Evolutionary conservation across 2,329 filamentous ascomycete species (phyloP).

Genomic region (Microdochium paspali): DNA sequence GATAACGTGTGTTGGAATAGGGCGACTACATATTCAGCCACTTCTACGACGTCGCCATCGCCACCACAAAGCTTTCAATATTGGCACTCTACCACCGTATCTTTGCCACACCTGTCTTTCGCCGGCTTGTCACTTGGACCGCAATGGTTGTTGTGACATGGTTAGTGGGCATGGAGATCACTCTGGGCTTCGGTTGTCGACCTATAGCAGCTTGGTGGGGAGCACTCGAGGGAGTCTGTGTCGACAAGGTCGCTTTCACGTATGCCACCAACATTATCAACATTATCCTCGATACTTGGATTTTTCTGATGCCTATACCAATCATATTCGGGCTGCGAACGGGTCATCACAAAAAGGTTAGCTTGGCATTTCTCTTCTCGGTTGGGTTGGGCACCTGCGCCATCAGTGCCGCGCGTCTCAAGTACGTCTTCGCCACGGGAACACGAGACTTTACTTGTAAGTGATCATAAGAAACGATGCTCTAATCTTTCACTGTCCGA

Average conservation of each 20-base stretch:
- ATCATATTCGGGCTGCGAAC: conserved; percentile 16
- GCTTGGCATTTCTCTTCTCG: conserved; percentile 23
- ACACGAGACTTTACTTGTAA: not conserved
- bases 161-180: conserved; percentile 16
- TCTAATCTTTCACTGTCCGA: not conserved
- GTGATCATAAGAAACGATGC: not conserved
- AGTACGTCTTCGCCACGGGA: conserved; percentile 11
- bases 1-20: not conserved
- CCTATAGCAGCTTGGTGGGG: conserved; percentile 5
- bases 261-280: conserved; percentile 22
- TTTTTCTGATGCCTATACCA: conserved; percentile 21
- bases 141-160: conserved; percentile 17
- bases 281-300: conserved; percentile 19
- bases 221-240: conserved; percentile 13
- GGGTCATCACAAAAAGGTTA: conserved; percentile 18
- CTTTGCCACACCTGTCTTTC: conserved; percentile 18
- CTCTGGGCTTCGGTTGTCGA: conserved; percentile 10
- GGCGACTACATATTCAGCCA: conserved; percentile 4
- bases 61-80: conserved; percentile 26
- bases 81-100: conserved; percentile 25
- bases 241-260: conserved; percentile 19
- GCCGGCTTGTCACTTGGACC: conserved; percentile 13
- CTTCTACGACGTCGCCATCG: conserved; percentile 17
- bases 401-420: conserved; percentile 18
- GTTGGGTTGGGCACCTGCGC: conserved; percentile 22